Base-by-base conservation (phyloP, 2,329 filamentous ascomycete genomes). In the Fusarium temperatum region DNA sequence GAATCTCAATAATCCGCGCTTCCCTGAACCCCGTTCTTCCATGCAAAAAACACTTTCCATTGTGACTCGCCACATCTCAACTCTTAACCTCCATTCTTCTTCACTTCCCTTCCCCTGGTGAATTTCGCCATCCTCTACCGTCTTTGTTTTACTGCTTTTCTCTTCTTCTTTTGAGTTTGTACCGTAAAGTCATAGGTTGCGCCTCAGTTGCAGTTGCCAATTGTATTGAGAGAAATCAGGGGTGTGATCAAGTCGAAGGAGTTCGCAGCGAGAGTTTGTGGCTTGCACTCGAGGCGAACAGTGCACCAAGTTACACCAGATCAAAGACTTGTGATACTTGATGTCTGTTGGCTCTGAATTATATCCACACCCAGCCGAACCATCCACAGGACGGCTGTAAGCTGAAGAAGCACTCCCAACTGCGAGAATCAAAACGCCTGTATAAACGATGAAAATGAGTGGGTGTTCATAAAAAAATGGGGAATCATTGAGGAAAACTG, bases 401-500 rank as follows among this genome's bases (percentile, higher is more conserved):
- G 48, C 36, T 26, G 26, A 63, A 39, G 44, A 57, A 57, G n/a
- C 59, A 48, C 35, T 36, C 61, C 57, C 65, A 48, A n/a, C 42
- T n/a, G n/a, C 47, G 72, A 63, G 45, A 42, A 60, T 44, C 48
- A 68, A 57, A 57, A 74, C 70, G 61, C 66, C 62, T 64, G 47
- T 64, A 51, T 66, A 48, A 64, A 39, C 28, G 32, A 74, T 66
- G 62, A 65, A 65, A 45, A 44, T 58, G 39, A 42, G 66, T 32
- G 36, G 41, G 51, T 54, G 62, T 54, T 66, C 17, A 39, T 63
- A 12, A 45, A 41, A 41, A 54, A 63, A 51, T 38, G 65, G 73
- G 75, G 72, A 75, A 78, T 78, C 70, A 70, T 74, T 28, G 38
- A 32, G 26, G 12, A 45, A 54, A 30, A 48, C 30, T 22, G 15